Evolutionary conservation across 2,329 filamentous ascomycete species (phyloP), one percentile per base, ranked within the genome.

Genomic region (Coniochaeta ligniaria): DNA sequence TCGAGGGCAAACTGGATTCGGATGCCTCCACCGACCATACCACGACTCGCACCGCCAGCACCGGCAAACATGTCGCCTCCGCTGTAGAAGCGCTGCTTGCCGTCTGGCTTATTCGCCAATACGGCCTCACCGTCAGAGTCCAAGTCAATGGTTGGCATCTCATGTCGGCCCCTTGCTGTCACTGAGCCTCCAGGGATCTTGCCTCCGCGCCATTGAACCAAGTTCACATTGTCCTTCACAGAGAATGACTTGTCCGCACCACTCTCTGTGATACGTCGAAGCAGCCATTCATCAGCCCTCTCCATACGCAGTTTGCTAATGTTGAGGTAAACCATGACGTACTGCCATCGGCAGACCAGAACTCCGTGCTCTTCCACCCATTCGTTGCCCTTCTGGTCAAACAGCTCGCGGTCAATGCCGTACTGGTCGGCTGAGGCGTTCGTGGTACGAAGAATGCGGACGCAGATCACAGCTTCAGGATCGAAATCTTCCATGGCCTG

Each of bases 61-160:
- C 91, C 90, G 36, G 84, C 89, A 64, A 91, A 95, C 0, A 83
- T 80, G 67, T 95, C 91, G 1, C 84, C 88, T 26, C 88, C 83
- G 0, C 85, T 89, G 62, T 91, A 91, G 43, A 75, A 77, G 54
- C 83, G 80, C 71, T 0, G 60, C 12, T 38, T 11, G 54, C 3
- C 12, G 28, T 35, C 35, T 57, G 54, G 28, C 16, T n/a, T 17
- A 4, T 14, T 36, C 2, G 22, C 6, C 47, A 2, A 17, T 57
- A 6, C 16, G 20, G 28, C 22, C n/a, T n/a, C n/a, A 47, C 22
- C 5, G 17, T 64, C 58, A 3, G 63, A 55, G 1, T 73, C 69
- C 1, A 74, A 16, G 38, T 72, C 64, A 26, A 72, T 61, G 3
- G 61, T 43, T 24, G 36, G 56, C 14, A 33, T 59, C 64, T 65